phyloP scores from a whole-genome alignment of 345 rosid species.

The Murraya koenigii region DNA sequence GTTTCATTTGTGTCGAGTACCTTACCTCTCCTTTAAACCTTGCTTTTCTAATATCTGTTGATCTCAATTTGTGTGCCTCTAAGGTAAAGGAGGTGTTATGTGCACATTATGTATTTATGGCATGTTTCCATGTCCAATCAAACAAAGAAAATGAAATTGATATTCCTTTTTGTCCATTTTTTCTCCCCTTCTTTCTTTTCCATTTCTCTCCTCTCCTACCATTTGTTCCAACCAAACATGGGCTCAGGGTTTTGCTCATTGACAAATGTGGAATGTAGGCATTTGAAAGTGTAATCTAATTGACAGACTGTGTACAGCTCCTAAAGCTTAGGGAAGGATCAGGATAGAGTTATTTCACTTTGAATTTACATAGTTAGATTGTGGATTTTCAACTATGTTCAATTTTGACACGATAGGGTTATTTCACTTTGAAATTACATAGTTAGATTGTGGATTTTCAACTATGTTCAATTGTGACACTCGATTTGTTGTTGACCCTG shows the following conservation, averaged over 20 bases:
- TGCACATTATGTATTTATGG: not conserved
- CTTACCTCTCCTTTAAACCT: not conserved
- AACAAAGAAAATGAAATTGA: too few species aligned
- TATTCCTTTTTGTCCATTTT: too few species aligned
- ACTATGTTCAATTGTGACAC: not conserved
- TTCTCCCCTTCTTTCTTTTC: too few species aligned
- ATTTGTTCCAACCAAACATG: too few species aligned
- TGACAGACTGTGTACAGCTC: not conserved
- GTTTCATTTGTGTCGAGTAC: not conserved
- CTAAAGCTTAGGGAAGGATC: not conserved
- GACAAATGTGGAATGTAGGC: not conserved
- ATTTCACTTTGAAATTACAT: not conserved
- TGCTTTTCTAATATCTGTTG: not conserved
- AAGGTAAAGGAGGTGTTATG: not conserved
- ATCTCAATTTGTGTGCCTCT: too few species aligned
- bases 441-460: not conserved
- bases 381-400: not conserved
- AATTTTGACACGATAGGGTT: too few species aligned
- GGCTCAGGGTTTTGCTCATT: not conserved
- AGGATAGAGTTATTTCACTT: not conserved
- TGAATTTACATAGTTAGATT: not conserved
- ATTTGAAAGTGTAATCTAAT: not conserved
- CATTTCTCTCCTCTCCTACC: too few species aligned
- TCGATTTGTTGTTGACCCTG: slow-evolving; percentile 19
- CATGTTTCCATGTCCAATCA: too few species aligned